Conservation (phyloP, 2,329 filamentous ascomycete genomes). For the Trichoderma sp. region DNA sequence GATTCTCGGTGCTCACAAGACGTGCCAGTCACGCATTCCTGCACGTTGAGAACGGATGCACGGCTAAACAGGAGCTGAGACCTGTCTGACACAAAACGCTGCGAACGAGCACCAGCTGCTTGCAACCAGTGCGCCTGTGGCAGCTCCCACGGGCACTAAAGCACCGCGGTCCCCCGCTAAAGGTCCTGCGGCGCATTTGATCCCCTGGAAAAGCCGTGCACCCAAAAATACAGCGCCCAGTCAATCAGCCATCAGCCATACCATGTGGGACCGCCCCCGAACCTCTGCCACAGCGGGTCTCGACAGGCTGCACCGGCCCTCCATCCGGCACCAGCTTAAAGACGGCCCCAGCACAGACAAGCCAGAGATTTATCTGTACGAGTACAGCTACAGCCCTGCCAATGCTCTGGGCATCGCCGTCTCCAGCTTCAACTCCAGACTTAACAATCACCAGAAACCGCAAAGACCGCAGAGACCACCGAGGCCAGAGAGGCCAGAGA, state of each 20-base stretch:
- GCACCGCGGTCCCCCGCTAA: not conserved
- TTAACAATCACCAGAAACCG: constrained; percentile 23
- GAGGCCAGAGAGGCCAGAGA: constrained; percentile 29
- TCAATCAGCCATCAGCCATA: not conserved
- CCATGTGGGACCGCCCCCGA: constrained; percentile 16
- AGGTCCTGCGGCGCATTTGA: not conserved
- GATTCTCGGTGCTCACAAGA: not conserved
- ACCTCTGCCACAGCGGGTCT: constrained; percentile 18
- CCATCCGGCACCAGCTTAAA: not conserved
- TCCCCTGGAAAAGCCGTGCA: not conserved
- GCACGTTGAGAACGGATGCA: not conserved
- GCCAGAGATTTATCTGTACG: not conserved
- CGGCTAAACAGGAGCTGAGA: not conserved
- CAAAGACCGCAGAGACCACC: constrained; percentile 27
- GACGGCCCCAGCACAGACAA: not conserved
- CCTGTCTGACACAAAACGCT: constrained; percentile 9
- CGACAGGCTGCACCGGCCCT: constrained; percentile 5
- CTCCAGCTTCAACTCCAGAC: not conserved
- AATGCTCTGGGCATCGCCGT: constrained; percentile 27
- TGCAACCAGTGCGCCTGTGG: not conserved
- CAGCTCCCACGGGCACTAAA: not conserved
- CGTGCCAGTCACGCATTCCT: not conserved
- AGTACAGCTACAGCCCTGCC: constrained; percentile 28
- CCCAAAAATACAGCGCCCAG: not conserved
- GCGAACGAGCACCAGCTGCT: not conserved